Evolutionary conservation across 163 green algal species (phyloP).

Genomic region (Botryococcus braunii): DNA sequence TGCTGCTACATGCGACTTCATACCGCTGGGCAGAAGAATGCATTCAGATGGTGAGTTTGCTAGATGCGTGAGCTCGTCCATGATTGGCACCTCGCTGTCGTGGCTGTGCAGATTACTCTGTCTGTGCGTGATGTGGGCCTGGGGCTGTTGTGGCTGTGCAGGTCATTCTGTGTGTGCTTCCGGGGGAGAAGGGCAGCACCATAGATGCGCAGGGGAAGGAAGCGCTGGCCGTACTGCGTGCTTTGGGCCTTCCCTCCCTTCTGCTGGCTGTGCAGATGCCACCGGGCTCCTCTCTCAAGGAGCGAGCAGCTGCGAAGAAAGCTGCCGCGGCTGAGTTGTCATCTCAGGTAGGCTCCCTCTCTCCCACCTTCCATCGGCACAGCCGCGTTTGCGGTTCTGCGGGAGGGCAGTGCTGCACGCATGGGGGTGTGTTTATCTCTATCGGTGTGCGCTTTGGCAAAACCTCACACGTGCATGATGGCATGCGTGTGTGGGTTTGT

Average conservation of each 20-base stretch:
- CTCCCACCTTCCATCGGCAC: too few relatives aligned
- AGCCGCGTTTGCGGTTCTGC: too few relatives aligned
- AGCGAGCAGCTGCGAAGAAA: slow-evolving; percentile 65
- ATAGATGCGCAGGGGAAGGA: slow-evolving; percentile 35
- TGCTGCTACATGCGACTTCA: neutral
- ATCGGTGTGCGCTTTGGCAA: neutral
- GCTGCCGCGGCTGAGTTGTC: slow-evolving; percentile 46
- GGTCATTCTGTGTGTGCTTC: slow-evolving; percentile 51
- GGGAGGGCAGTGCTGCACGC: neutral
- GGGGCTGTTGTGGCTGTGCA: slow-evolving; percentile 13
- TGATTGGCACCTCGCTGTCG: too few relatives aligned
- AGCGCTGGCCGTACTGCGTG: slow-evolving; percentile 57
- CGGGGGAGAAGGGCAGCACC: slow-evolving; percentile 18
- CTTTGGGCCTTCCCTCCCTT: slow-evolving; percentile 57
- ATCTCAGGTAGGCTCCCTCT: slow-evolving; percentile 16
- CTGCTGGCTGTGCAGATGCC: slow-evolving; percentile 41
- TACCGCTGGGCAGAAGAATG: neutral
- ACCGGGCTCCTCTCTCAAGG: slow-evolving; percentile 42
- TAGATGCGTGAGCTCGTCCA: too few relatives aligned
- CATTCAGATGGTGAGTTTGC: slow-evolving; percentile 4
- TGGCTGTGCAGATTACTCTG: slow-evolving; percentile 38
- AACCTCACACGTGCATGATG: neutral
- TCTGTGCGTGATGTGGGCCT: too few relatives aligned
- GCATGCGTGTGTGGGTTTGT: neutral
- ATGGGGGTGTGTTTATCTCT: neutral